These are phyloP conservation scores for Syzygium aqueum DNA, from an alignment of 345 rosid genomes.

Conservation along the genomic window DNA sequence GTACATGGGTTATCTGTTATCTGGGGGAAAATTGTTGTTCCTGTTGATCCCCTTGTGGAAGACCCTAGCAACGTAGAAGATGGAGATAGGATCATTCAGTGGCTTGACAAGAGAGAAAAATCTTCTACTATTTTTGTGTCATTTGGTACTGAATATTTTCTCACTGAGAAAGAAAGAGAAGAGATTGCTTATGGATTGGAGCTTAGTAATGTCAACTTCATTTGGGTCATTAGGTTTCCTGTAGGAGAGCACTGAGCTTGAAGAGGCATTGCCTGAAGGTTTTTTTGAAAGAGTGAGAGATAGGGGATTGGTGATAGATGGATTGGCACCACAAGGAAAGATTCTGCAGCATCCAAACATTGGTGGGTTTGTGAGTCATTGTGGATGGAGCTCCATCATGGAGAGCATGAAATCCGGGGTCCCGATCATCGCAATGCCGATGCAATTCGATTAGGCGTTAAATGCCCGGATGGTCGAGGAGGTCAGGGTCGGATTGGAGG, in stretches of 20 bases:
- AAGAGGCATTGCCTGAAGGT: conserved; percentile 17
- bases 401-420: conserved; percentile 17
- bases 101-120: conserved; percentile 14
- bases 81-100: conserved; percentile 3
- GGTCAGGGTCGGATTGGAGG: conserved; percentile 5
- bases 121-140: conserved; percentile 21
- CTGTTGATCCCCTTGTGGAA: conserved; percentile 24
- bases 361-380: conserved; percentile 24
- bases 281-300: conserved; percentile 13
- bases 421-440: conserved; percentile 21
- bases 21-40: conserved; percentile 14
- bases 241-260: neutral
- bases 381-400: conserved; percentile 22
- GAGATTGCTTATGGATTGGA: conserved; percentile 28
- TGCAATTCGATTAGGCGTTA: conserved; percentile 13
- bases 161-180: conserved; percentile 12
- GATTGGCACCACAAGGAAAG: conserved; percentile 26
- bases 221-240: conserved; percentile 23
- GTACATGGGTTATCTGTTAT: conserved; percentile 15
- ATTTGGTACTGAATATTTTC: conserved; percentile 24
- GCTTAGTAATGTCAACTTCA: conserved; percentile 19
- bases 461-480: conserved; percentile 8
- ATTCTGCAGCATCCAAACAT: conserved; percentile 11
- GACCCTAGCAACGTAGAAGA: neutral
- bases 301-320: conserved; percentile 16